Conservation (phyloP, 2,329 filamentous ascomycete species). For the Fusarium cyanostomum region DNA sequence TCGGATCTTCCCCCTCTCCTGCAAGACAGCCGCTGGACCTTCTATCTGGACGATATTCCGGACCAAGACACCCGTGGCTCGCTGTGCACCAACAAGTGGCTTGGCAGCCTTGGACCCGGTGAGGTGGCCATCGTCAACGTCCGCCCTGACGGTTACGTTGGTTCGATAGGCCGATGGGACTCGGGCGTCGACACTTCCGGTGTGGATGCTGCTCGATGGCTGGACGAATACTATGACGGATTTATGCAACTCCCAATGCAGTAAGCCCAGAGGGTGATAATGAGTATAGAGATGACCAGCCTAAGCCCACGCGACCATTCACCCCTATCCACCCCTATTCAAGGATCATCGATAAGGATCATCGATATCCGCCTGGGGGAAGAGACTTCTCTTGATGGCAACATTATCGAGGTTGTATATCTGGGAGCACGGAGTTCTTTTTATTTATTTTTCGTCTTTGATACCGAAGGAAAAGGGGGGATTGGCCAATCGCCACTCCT, state of each 20-base stretch:
- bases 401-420: constrained; percentile 36
- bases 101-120: constrained; percentile 64
- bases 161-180: constrained; percentile 67
- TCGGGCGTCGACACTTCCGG: constrained; percentile 61
- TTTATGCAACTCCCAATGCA: constrained; percentile 61
- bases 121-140: constrained; percentile 74
- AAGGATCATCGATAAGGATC: constrained; percentile 17
- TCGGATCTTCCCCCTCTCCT: constrained; percentile 69
- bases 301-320: constrained; percentile 18
- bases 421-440: constrained; percentile 36
- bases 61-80: constrained; percentile 62
- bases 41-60: constrained; percentile 74
- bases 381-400: constrained; percentile 19
- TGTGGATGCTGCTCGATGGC: constrained; percentile 62
- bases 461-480: constrained; percentile 18
- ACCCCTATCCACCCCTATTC: constrained; percentile 2
- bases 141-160: constrained; percentile 78
- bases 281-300: constrained; percentile 32
- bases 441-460: constrained; percentile 13
- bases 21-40: constrained; percentile 73
- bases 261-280: constrained; percentile 17
- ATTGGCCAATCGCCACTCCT: constrained; percentile 19
- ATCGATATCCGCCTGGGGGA: constrained; percentile 17
- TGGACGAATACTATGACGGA: constrained; percentile 63
- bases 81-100: constrained; percentile 74